Percentiles rank a stretch among this genome's conserved stretches.
phyloP scores from a whole-genome alignment of 2,329 filamentous ascomycete species.

The Catunica adiposa region DNA sequence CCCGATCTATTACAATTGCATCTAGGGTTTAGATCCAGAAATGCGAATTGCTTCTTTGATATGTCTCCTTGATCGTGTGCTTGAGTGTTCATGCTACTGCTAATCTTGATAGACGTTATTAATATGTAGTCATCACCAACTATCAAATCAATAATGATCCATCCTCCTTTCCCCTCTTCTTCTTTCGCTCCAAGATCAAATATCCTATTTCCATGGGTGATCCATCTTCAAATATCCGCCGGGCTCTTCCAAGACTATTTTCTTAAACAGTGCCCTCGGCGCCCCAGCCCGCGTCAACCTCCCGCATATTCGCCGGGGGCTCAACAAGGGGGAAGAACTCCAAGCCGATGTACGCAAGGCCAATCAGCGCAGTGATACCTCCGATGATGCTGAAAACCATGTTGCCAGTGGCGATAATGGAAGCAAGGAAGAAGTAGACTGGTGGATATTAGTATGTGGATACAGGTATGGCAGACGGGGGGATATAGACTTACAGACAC shows the following conservation, averaged over 20 bases:
- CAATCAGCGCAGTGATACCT: conserved; percentile 58
- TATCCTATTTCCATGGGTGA: too few species aligned
- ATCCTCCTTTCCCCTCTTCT: too few species aligned
- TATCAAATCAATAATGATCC: too few species aligned
- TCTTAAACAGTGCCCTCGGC: conserved; percentile 52
- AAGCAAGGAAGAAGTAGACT: conserved; percentile 96
- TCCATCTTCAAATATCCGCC: too few species aligned
- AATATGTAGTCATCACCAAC: too few species aligned
- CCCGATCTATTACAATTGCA: too few species aligned
- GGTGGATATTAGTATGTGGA: background rate
- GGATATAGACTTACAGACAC: conserved; percentile 69
- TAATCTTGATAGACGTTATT: too few species aligned
- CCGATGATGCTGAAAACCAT: conserved; percentile 61
- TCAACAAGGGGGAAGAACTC: conserved; percentile 68
- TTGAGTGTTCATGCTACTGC: too few species aligned
- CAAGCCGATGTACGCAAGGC: conserved; percentile 59
- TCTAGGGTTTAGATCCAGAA: too few species aligned
- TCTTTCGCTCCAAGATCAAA: too few species aligned
- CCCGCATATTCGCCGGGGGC: conserved; percentile 67
- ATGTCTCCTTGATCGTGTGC: too few species aligned
- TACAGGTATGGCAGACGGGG: background rate
- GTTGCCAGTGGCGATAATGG: conserved; percentile 55
- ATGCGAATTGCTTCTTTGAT: too few species aligned
- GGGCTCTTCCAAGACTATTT: background rate
- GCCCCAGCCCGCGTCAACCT: conserved; percentile 59